A percentile compares a stretch with the other conserved stretches of the same genome.
Evolutionary conservation across 495 filamentous ascomycete genomes (phyloP).

Genomic region (Penicillium canescens): DNA sequence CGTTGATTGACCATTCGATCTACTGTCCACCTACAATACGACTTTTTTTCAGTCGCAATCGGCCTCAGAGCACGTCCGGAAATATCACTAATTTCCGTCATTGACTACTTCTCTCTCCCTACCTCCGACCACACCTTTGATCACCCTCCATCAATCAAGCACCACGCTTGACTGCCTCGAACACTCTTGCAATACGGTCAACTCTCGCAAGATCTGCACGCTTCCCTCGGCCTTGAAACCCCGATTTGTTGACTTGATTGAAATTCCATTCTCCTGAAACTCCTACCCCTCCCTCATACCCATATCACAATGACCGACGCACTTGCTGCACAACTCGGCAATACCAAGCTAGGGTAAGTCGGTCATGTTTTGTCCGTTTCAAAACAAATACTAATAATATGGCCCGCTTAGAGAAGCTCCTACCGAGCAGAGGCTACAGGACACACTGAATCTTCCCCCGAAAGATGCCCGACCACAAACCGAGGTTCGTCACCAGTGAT

Average conservation of each 20-base stretch:
- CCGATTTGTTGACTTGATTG: no score
- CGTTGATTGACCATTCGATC: background rate
- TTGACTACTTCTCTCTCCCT: background rate
- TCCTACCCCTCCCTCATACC: constrained; percentile 10
- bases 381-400: constrained; percentile 3
- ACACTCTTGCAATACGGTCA: no score
- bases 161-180: background rate
- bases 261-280: background rate
- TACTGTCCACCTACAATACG: background rate
- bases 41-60: background rate
- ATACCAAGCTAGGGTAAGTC: constrained; percentile 68
- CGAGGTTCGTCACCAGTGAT: constrained; percentile 60
- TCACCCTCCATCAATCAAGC: background rate
- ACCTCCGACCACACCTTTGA: background rate
- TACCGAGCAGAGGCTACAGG: constrained; percentile 73
- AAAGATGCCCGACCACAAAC: constrained; percentile 92
- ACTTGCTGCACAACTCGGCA: constrained; percentile 69
- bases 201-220: constrained; percentile 7
- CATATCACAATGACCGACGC: constrained; percentile 53
- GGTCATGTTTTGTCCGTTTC: background rate
- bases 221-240: background rate
- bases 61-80: background rate
- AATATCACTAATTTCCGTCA: no score
- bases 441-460: constrained; percentile 70
- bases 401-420: constrained; percentile 47